phyloP scores from a whole-genome alignment of 129 eudicot species.

The Cynara cardunculus region DNA sequence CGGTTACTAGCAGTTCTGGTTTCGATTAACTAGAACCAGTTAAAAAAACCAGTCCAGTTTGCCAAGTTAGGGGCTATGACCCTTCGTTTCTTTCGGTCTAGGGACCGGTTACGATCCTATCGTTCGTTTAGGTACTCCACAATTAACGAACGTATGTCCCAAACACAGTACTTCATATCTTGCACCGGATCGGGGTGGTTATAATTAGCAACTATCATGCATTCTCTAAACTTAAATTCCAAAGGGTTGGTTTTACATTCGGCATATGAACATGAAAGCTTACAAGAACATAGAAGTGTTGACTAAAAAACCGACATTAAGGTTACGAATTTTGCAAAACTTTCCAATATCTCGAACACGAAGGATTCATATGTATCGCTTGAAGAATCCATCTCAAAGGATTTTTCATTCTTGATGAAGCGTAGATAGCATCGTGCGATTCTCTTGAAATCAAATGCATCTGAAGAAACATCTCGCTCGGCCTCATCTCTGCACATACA shows the following conservation, averaged over 20 bases:
- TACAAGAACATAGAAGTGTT: not conserved
- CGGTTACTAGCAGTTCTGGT: no score
- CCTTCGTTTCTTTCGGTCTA: not conserved
- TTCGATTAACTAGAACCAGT: no score
- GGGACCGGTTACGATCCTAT: no score
- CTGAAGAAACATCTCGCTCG: constrained; percentile 76
- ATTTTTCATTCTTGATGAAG: constrained; percentile 24
- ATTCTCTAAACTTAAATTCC: not conserved
- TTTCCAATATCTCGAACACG: constrained; percentile 90
- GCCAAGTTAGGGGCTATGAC: no score
- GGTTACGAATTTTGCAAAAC: constrained; percentile 35
- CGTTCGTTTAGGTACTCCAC: not conserved
- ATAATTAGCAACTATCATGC: not conserved
- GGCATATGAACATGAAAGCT: not conserved
- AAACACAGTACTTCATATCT: not conserved
- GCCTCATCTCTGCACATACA: constrained; percentile 57
- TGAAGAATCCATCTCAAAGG: constrained; percentile 64
- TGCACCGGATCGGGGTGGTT: not conserved
- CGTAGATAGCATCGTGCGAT: constrained; percentile 20
- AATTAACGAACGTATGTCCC: not conserved
- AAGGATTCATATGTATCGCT: constrained; percentile 85
- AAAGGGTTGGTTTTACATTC: constrained; percentile 10
- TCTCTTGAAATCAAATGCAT: constrained; percentile 67
- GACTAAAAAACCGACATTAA: not conserved
- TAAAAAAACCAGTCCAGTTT: no score